Conservation (phyloP, 2,329 filamentous ascomycete species). For the Ophiostoma australiae region DNA sequence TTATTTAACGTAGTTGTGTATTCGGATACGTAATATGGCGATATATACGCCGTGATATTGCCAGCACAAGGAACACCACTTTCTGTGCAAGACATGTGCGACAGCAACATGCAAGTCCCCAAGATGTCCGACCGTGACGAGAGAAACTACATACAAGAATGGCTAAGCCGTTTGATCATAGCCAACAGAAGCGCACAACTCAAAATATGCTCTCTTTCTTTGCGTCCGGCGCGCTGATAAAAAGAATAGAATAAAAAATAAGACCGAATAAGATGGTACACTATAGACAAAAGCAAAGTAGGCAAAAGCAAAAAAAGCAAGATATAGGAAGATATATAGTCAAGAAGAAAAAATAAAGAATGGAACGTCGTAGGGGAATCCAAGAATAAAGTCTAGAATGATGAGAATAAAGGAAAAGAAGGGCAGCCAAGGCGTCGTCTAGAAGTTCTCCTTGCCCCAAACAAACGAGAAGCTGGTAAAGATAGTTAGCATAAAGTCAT, state of each 20-base stretch:
- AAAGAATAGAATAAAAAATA: slow-evolving; percentile 13
- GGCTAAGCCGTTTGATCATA: neutral
- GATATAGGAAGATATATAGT: slow-evolving; percentile 4
- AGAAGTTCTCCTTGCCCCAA: slow-evolving; percentile 67
- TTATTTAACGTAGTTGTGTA: neutral
- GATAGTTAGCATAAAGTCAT: slow-evolving; percentile 5
- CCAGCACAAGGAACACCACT: neutral
- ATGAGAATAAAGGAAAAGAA: slow-evolving; percentile 9
- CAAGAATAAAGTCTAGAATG: slow-evolving; percentile 24
- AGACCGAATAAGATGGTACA: slow-evolving; percentile 17
- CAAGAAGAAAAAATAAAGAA: slow-evolving; percentile 14
- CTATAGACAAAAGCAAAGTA: slow-evolving; percentile 18
- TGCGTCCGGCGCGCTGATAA: slow-evolving; percentile 27
- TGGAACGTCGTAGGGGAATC: slow-evolving; percentile 22
- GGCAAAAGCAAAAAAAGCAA: neutral
- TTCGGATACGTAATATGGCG: neutral
- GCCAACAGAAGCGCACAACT: neutral
- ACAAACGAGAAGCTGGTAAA: slow-evolving; percentile 55
- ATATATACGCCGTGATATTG: slow-evolving; percentile 9
- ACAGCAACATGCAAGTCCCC: slow-evolving; percentile 16
- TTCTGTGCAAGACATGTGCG: neutral
- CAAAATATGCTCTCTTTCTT: slow-evolving; percentile 12
- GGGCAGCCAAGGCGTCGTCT: slow-evolving; percentile 30
- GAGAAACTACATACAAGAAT: too few relatives aligned
- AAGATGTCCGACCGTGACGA: neutral